Base-by-base conservation (phyloP, 1,139 yeast genomes). In the Zygosaccharomyces pseudobailii region DNA sequence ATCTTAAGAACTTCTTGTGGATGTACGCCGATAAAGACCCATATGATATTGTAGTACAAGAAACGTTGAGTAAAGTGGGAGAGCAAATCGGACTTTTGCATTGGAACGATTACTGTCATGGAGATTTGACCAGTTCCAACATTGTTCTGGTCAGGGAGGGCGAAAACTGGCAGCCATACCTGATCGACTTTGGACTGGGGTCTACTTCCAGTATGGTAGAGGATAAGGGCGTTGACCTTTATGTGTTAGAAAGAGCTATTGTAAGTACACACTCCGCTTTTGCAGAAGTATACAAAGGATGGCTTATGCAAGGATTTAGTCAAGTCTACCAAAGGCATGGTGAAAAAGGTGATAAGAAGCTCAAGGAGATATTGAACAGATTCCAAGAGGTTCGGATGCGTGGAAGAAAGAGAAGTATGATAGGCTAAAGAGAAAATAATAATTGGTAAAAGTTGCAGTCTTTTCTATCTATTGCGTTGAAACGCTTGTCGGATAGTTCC, bases 211-310 rank as follows among this genome's bases (percentile, higher is more conserved):
- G 79, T 0, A 63, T 88, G 53, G 77, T 87, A 0, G 98, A 94
- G 59, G 97, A 92, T 63, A 89, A 88, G 65, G 97, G 98, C 2
- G 98, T 94, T 13, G 99, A 94, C 65, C 67, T 94, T 50, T 94
- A 92, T 61, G 97, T 94, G 7, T 71, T 94, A 53, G 98, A 94
- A 65, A 74, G 97, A 58, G 98, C 99, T 1, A 78, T 94, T 20
- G 69, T 79, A 34, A 87, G 96, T 55, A 94, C 98, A 0, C 98
- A 94, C 65, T 92, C 98, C 0, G 74, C 75, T 4, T 78, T 77
- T 59, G 75, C 96, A 4, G 78, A 74, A 1, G 59, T 66, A 37
- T 88, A 89, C 64, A 83, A 79, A 56, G 65, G 69, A 38, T 84
- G 94, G 89, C 62, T 90, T 8, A 69, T 90, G 55, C 75, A 79